Base-by-base conservation (phyloP, 805 yeast genomes). In the Teunomyces aglyptinius region DNA sequence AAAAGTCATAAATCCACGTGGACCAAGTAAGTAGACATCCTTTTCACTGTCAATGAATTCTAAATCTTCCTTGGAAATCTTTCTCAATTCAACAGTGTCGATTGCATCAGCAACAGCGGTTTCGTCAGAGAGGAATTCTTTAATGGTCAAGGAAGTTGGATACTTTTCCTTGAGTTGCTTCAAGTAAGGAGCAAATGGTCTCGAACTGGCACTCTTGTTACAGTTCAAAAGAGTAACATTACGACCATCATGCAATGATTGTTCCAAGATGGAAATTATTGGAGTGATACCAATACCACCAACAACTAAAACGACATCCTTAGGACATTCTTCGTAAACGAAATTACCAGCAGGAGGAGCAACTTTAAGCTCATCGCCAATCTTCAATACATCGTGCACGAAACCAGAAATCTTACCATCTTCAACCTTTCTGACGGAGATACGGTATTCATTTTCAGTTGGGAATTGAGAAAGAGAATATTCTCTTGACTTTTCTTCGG, bases 241-340 rank as follows among this genome's bases (percentile, higher is more conserved):
- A 45, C 63, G 63, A 6, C 64, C 68, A 24, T 60, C 62, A 8
- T 48, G 48, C 41, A 66, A 57, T 6, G 70, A 76, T 6, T 56
- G 42, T 55, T 79, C 79, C 15, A 74, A 58, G 58, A 82, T 75
- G 5, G 87, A 70, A 28, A 84, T 54, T 27, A 81, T 47, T 28
- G 90, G 89, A 5, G 89, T 85, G 43, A 81, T 78, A 50, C 89
- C 89, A 46, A 82, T 80, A 44, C 89, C 90, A 40, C 83, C 86
- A 16, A 80, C 71, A 45, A 82, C 64, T 24, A 82, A 60, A 1
- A 75, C 52, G 18, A 64, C 68, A 32, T 56, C 59, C 12, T 53
- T 55, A 4, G 47, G 43, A 20, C 56, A 29, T 12, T 63, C 51
- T 26, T 69, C 66, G 48, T 67, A 70, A 3, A 63, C 57, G 49